Conservation (phyloP, 2,329 filamentous ascomycete genomes). For the Apiospora arundinis region DNA sequence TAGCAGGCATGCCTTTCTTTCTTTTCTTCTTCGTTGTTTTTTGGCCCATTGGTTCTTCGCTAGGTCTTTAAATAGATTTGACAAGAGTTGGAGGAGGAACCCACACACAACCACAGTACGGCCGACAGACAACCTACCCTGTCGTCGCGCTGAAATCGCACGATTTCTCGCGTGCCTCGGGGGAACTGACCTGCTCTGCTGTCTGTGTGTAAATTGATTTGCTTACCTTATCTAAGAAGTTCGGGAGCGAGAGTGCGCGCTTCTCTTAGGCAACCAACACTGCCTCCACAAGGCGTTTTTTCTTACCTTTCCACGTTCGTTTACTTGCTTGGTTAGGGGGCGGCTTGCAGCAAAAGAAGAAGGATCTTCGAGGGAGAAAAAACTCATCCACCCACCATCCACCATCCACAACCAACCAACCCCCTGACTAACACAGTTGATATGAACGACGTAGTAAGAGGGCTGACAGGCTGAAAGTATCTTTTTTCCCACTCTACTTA, state of each 20-base stretch:
- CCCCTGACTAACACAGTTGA: not conserved
- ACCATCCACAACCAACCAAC: no score
- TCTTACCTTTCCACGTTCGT: not conserved
- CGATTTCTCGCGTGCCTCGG: no score
- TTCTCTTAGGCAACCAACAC: not conserved
- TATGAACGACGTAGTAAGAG: not conserved
- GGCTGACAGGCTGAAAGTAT: constrained; percentile 12
- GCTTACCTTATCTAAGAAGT: no score
- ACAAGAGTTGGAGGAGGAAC: not conserved
- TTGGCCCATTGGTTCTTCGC: not conserved
- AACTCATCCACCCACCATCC: not conserved
- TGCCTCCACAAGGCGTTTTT: not conserved
- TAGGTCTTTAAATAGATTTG: constrained; percentile 4
- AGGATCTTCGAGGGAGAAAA: not conserved
- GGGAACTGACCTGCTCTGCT: no score
- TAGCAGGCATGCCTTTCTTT: not conserved
- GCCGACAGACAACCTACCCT: no score
- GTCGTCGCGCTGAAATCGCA: not conserved
- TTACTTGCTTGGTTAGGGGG: not conserved
- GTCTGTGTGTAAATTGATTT: no score
- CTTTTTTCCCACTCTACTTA: not conserved
- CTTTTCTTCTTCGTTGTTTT: not conserved
- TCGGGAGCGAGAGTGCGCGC: no score
- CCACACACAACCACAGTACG: not conserved
- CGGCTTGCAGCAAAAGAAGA: not conserved